A percentile compares a stretch with the other conserved stretches of the same genome.
Evolutionary conservation across 805 yeast genomes (phyloP).

Genomic region (Dipodascopsis uninucleata): DNA sequence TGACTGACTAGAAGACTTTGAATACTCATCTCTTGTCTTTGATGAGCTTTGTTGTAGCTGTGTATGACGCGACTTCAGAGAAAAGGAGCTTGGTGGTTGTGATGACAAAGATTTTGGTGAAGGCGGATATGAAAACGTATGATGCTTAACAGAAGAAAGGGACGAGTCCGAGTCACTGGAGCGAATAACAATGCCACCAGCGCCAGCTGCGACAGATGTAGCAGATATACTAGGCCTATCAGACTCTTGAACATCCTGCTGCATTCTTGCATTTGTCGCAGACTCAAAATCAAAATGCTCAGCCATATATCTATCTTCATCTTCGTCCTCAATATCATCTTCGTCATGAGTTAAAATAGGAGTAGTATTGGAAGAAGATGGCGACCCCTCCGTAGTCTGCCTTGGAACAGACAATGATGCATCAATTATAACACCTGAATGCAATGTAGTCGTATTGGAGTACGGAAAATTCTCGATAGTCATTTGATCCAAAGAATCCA

Average conservation of each 20-base stretch:
- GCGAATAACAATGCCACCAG: slow-evolving; percentile 10
- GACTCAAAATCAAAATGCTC: slow-evolving; percentile 25
- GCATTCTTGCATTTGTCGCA: slow-evolving; percentile 13
- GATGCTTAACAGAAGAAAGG: slow-evolving; percentile 11
- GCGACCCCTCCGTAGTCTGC: neutral
- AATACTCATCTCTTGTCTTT: too few relatives aligned
- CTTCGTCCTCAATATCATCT: slow-evolving; percentile 14
- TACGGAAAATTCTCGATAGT: slow-evolving; percentile 1
- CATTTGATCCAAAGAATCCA: slow-evolving; percentile 2
- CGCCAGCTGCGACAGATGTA: neutral
- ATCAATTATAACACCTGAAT: too few relatives aligned
- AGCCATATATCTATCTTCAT: slow-evolving; percentile 18
- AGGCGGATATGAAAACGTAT: slow-evolving; percentile 18
- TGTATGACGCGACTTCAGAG: neutral
- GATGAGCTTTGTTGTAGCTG: neutral
- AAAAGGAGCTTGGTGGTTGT: slow-evolving; percentile 7
- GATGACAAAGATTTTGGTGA: slow-evolving; percentile 24
- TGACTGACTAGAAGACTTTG: neutral
- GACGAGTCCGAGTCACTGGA: slow-evolving; percentile 19
- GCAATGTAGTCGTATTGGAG: slow-evolving; percentile 4
- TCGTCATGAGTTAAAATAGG: slow-evolving; percentile 20
- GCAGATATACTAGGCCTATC: too few relatives aligned
- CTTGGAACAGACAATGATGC: too few relatives aligned
- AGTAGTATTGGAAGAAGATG: slow-evolving; percentile 12
- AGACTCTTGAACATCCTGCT: neutral